These are phyloP conservation scores for Heliamphora exappendiculata DNA, from an alignment of 148 eudicot genomes.

Conservation along the genomic window DNA sequence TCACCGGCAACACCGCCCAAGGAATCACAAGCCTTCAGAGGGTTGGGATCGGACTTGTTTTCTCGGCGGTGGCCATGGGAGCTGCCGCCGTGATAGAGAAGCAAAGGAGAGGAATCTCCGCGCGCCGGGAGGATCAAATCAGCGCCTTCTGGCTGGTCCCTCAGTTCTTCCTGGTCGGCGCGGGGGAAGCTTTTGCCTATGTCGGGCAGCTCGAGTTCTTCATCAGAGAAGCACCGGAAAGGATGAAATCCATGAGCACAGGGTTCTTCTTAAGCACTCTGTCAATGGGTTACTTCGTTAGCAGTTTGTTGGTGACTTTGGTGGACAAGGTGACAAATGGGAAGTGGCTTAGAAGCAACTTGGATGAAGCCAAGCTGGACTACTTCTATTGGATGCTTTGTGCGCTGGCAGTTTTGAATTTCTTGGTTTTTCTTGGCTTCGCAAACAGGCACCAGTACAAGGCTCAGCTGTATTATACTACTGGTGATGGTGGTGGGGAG, in stretches of 20 bases:
- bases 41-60: constrained; percentile 65
- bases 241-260: constrained; percentile 98
- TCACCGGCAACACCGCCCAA: constrained; percentile 45
- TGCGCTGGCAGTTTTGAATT: constrained; percentile 38
- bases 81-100: constrained; percentile 72
- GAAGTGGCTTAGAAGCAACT: constrained; percentile 48
- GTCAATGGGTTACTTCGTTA: constrained; percentile 53
- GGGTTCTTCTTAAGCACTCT: constrained; percentile 55
- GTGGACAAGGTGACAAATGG: constrained; percentile 31
- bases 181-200: constrained; percentile 94
- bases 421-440: constrained; percentile 31
- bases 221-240: constrained; percentile 94
- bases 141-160: constrained; percentile 94
- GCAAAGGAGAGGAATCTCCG: constrained; percentile 34
- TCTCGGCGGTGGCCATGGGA: constrained; percentile 57
- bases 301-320: constrained; percentile 49
- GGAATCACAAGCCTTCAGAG: constrained; percentile 84
- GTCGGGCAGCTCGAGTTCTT: constrained; percentile 97
- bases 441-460: constrained; percentile 54
- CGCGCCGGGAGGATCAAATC: constrained; percentile 17
- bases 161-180: constrained; percentile 88
- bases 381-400: constrained; percentile 61
- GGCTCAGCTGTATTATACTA: constrained; percentile 28
- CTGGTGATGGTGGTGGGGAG: constrained; percentile 2
- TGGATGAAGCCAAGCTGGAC: constrained; percentile 42